These are phyloP conservation scores for Lanzia echinophila DNA, from an alignment of 2,329 filamentous ascomycete species.

Conservation along the genomic window DNA sequence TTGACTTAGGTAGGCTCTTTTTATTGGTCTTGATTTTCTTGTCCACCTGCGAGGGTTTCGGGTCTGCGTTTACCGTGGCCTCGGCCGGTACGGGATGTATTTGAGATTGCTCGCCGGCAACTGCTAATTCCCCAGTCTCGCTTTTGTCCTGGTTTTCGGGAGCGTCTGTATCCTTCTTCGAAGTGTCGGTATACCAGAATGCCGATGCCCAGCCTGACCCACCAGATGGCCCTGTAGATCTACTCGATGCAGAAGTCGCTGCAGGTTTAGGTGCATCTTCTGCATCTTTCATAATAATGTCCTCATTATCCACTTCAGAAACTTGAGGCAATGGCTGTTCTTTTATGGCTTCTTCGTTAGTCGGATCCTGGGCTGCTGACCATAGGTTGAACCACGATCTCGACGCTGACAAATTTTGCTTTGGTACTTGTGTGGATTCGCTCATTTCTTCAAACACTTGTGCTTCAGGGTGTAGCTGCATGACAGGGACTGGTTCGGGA, in stretches of 20 bases:
- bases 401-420: constrained; percentile 3
- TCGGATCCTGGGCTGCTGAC: constrained; percentile 20
- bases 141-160: constrained; percentile 6
- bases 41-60: constrained; percentile 10
- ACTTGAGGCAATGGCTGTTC: constrained; percentile 4
- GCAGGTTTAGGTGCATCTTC: constrained; percentile 7
- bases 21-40: constrained; percentile 23
- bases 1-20: constrained; percentile 20
- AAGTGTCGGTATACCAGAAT: constrained; percentile 58
- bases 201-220: constrained; percentile 62
- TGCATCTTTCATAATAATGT: constrained; percentile 2
- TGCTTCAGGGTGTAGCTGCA: background rate
- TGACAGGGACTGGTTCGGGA: background rate
- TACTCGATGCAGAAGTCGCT: constrained; percentile 4
- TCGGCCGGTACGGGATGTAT: constrained; percentile 35
- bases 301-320: constrained; percentile 12
- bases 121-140: constrained; percentile 42
- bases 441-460: constrained; percentile 8
- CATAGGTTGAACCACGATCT: constrained; percentile 30
- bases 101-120: constrained; percentile 52
- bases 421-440: constrained; percentile 2
- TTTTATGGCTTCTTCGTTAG: constrained; percentile 20
- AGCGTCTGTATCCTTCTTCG: constrained; percentile 22
- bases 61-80: constrained; percentile 5
- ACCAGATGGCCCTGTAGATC: constrained; percentile 8